Base-by-base conservation (phyloP, 2,329 filamentous ascomycete species). In the Ilyonectria destructans region DNA sequence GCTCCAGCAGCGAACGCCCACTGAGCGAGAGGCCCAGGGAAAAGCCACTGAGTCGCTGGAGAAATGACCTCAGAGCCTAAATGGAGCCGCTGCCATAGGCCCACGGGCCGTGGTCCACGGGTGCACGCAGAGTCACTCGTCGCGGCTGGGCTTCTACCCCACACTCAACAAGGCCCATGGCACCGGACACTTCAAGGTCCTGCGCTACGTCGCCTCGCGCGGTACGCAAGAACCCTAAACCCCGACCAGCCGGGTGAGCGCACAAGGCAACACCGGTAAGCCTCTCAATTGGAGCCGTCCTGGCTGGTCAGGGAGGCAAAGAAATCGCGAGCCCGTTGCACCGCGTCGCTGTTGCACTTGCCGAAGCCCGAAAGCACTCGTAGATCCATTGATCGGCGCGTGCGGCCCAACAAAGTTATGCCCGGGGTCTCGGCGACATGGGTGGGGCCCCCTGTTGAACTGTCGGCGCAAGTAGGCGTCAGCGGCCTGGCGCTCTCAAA, bases 81-180 rank as follows among this genome's bases (percentile, higher is more conserved):
- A 33, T 58, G 37, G 35, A 49, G 54, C 52, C 45, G 26, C 40
- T 46, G 46, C 40, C 45, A 67, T 67, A 58, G 58, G 58, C 26
- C 46, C 52, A 23, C 49, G 23, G 49, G 51, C 57, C 40, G 46
- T 29, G 46, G 21, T 26, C 21, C 21, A 23, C 17, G 8, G 33
- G n/a, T 54, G 19, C 29, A 17, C 31, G 51, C 31, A 21, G 19
- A 54, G 40, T 8, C 15, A 5, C 15, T 15, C 23, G 51, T 31
- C 31, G 49, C 51, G 29, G 33, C 17, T 52, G 29, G 26, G 49
- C 17, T 29, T 29, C 21, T 51, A 59, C 57, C 57, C 57, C 57
- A 59, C 57, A 59, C 43, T 59, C 56, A 19, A 33, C 56, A 35
- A n/a, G 51, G 56, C 40, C 37, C 23, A 58, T 54, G n/a, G 19